Evolutionary conservation across 2,329 filamentous ascomycete species (phyloP).

Genomic region (Fusarium staphyleae): DNA sequence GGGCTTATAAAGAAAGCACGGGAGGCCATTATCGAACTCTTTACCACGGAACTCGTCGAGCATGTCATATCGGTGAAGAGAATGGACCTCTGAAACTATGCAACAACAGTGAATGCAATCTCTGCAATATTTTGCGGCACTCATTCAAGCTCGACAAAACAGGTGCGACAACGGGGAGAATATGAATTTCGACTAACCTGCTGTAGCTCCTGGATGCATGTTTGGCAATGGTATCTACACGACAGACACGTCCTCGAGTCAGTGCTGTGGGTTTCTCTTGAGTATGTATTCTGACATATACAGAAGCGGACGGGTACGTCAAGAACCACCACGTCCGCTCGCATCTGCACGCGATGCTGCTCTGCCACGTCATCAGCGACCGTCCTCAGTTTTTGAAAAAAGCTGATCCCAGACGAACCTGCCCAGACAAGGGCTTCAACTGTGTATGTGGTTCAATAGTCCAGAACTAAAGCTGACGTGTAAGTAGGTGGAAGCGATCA

Average conservation of each 20-base stretch:
- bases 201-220: neutral
- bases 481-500: constrained; percentile 1
- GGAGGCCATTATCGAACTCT: neutral
- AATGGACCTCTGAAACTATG: neutral
- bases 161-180: neutral
- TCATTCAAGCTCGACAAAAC: constrained; percentile 2
- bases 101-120: neutral
- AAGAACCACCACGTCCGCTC: neutral
- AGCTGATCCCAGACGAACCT: neutral
- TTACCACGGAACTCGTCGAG: constrained; percentile 5
- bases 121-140: neutral
- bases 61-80: neutral
- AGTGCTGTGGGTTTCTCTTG: no score
- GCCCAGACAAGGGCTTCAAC: constrained; percentile 1
- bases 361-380: constrained; percentile 1
- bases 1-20: neutral
- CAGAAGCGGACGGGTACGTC: constrained; percentile 12
- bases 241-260: constrained; percentile 1
- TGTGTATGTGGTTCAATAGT: neutral
- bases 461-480: neutral
- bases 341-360: neutral
- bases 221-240: constrained; percentile 14
- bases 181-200: neutral
- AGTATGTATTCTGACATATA: neutral
- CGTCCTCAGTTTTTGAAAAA: neutral